Conservation (phyloP, 768 basidiomycete species). For the Tylopilus rubrobrunneus region DNA sequence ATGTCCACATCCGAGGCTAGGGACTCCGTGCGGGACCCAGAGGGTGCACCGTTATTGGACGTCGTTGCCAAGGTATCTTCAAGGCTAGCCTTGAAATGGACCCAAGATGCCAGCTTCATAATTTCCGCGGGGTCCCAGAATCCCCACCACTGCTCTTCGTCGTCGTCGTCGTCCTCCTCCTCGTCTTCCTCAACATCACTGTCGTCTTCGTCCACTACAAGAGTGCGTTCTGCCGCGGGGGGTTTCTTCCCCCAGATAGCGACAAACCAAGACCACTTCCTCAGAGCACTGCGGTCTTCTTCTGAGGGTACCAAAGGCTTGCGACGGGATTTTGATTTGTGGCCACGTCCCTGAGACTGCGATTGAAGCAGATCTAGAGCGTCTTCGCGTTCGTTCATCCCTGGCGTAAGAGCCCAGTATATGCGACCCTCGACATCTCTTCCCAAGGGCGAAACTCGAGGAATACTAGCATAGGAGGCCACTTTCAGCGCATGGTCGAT, state of each 20-base stretch:
- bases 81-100: constrained; percentile 47
- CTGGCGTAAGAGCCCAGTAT: constrained; percentile 67
- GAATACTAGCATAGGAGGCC: constrained; percentile 39
- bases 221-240: constrained; percentile 22
- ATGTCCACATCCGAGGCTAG: constrained; percentile 18
- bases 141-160: constrained; percentile 66
- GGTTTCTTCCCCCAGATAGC: constrained; percentile 67
- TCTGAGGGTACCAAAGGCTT: constrained; percentile 38
- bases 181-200: constrained; percentile 19
- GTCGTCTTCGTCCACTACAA: constrained; percentile 20
- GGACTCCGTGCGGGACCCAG: not conserved
- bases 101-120: constrained; percentile 60
- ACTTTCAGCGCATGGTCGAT: constrained; percentile 59
- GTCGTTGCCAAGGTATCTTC: constrained; percentile 21
- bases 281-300: constrained; percentile 50
- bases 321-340: constrained; percentile 35
- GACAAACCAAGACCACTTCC: constrained; percentile 75
- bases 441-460: constrained; percentile 64
- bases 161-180: constrained; percentile 33
- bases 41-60: not conserved
- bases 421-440: constrained; percentile 60
- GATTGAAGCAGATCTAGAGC: constrained; percentile 32
- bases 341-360: constrained; percentile 24
- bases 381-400: constrained; percentile 51
- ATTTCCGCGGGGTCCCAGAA: constrained; percentile 67